These are phyloP conservation scores for Pythium rhizo-oryzae DNA, from an alignment of 352 stramenopile species.

Conservation along the genomic window DNA sequence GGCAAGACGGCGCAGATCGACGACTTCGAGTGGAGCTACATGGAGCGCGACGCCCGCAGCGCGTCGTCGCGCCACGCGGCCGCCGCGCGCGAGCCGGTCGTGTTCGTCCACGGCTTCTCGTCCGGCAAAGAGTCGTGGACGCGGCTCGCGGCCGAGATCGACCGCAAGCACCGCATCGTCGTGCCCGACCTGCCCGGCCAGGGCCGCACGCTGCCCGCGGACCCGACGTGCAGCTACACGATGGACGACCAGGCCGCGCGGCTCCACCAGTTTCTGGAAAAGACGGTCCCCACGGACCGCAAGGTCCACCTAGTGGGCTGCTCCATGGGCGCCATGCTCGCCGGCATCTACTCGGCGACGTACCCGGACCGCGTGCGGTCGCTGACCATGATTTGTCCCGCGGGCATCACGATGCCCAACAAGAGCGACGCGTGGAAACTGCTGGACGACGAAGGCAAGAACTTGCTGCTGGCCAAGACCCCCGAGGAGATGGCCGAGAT, in stretches of 20 bases:
- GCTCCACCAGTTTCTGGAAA: constrained; percentile 60
- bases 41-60: constrained; percentile 44
- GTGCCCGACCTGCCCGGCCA: constrained; percentile 70
- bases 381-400: constrained; percentile 70
- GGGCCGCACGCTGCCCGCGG: constrained; percentile 51
- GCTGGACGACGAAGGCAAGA: constrained; percentile 53
- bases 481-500: constrained; percentile 61
- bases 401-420: constrained; percentile 68
- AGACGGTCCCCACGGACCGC: constrained; percentile 43
- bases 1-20: constrained; percentile 40
- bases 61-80: constrained; percentile 30
- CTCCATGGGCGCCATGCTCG: constrained; percentile 78
- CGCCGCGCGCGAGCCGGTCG: constrained; percentile 48
- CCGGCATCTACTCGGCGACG: constrained; percentile 57
- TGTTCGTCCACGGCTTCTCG: constrained; percentile 73
- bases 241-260: constrained; percentile 54
- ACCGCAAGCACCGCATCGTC: constrained; percentile 57
- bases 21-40: too few relatives aligned
- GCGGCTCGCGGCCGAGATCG: constrained; percentile 48
- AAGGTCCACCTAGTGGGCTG: too few relatives aligned
- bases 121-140: constrained; percentile 72
- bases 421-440: too few relatives aligned
- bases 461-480: constrained; percentile 61
- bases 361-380: constrained; percentile 55
- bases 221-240: constrained; percentile 46